These are phyloP conservation scores for Crucibulum laeve DNA, from an alignment of 768 basidiomycete species.

Conservation along the genomic window DNA sequence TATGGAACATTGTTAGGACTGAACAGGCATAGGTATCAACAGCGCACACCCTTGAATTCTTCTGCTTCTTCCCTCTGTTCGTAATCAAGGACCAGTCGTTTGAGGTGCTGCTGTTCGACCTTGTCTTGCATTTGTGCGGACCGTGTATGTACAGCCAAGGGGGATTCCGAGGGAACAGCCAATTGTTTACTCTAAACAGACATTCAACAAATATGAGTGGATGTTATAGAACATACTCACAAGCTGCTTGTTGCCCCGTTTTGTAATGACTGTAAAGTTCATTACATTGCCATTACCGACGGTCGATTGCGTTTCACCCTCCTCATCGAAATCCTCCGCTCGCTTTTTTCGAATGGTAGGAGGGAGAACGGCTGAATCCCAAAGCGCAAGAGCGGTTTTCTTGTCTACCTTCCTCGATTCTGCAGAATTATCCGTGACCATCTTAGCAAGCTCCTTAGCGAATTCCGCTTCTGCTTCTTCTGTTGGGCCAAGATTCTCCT, in stretches of 20 bases:
- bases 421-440: conserved; percentile 82
- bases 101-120: conserved; percentile 95
- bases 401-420: conserved; percentile 87
- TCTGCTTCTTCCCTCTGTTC: conserved; percentile 88
- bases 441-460: conserved; percentile 91
- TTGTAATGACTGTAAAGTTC: conserved; percentile 91
- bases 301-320: conserved; percentile 31
- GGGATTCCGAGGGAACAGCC: conserved; percentile 81
- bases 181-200: conserved; percentile 72
- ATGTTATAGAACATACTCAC: conserved; percentile 33
- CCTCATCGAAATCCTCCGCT: conserved; percentile 53
- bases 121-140: conserved; percentile 91
- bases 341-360: conserved; percentile 64
- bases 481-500: conserved; percentile 76
- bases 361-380: conserved; percentile 83
- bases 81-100: conserved; percentile 89
- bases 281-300: conserved; percentile 47
- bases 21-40: conserved; percentile 1
- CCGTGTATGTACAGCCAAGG: conserved; percentile 86
- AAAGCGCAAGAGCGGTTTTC: conserved; percentile 80
- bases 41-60: conserved; percentile 62
- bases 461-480: conserved; percentile 93
- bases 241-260: conserved; percentile 91
- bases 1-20: neutral
- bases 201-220: conserved; percentile 6